Base-by-base conservation (phyloP, 768 basidiomycete species). In the Neoboletus brunneissimus region DNA sequence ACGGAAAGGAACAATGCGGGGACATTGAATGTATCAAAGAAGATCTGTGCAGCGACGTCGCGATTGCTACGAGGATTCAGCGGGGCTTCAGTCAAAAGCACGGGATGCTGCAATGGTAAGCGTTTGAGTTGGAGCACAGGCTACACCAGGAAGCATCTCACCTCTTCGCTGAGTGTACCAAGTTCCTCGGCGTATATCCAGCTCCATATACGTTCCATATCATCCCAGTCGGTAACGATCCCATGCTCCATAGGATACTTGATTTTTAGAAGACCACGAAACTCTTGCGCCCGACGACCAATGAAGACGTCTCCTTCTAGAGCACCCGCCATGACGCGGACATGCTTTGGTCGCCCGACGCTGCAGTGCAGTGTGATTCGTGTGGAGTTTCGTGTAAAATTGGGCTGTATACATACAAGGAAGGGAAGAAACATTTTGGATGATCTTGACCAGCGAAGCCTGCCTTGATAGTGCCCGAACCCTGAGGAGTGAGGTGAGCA, bases 181-280 rank as follows among this genome's bases (percentile, higher is more conserved):
- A 98, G 78, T 69, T 97, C 96, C 70, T 98, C 94, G 22, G 91
- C 87, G 70, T 98, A 99, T 46, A 98, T 90, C 88, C 93, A 95
- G 62, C 82, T 89, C 97, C 97, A 99, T 81, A 99, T 98, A 57
- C 91, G 86, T 72, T 99, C 97, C 97, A 99, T 99, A 69, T 99
- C 97, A 70, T 99, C 97, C 96, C 97, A 99, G 77, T 99, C 93
- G 37, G 91, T 96, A 10, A 99, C 97, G 57, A 99, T 94, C 13
- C 97, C 97, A 72, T 98, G 97, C 71, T 96, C 93, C 88, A 99
- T 98, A 27, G 97, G 97, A 70, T 98, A 99, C 73, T 95, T 96
- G 66, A 98, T 95, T 81, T 96, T 96, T 63, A 99, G 79, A 62
- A 99, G 78, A 11, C 97, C 97, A 52, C 97, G 81, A 62, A 94